Evolutionary conservation across 2,329 filamentous ascomycete species (phyloP), one percentile per base, ranked within the genome.

Genomic region (Diaporthe helianthi): DNA sequence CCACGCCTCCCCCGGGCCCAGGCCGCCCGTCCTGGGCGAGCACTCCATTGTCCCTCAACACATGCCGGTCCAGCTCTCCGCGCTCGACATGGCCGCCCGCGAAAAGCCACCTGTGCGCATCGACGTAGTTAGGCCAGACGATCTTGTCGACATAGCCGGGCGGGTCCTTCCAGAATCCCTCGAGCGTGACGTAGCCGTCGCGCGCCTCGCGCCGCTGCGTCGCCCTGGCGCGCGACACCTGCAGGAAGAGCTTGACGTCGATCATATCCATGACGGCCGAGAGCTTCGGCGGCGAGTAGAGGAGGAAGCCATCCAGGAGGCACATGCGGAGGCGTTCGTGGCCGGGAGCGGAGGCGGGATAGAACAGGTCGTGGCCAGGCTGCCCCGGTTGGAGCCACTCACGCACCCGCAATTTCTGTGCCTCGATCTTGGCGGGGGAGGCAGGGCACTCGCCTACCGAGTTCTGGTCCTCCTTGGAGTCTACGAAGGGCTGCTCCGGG

Each of bases 101-200:
- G 76, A 98, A 96, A 78, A 99, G 83, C 85, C 93, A 97, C 26
- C 83, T 83, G 81, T 98, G 94, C 75, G 93, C 89, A 65, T 87
- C 84, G 4, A 92, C 92, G 79, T 98, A 98, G 75, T 97, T 95
- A 4, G 95, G 95, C 96, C 96, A 99, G 5, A 99, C 96, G 67
- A 99, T 87, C 77, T 92, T 88, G 78, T 98, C 94, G 46, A 98
- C 94, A 78, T 98, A 99, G 0, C 93, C 94, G 0, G 93, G 93
- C 0, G 96, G 96, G 79, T 99, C 96, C 68, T 90, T 86, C 96
- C 96, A 99, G 82, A 98, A 99, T 33, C 94, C 95, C 76, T 98
- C 89, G 6, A 92, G 80, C 3, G 93, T 95, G 36, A 93, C 92
- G 78, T 96, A 96, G 13, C 92, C 92, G 73, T 86, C 89, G 66